A percentile compares a stretch with the other conserved stretches of the same genome.
phyloP scores from a whole-genome alignment of 2,329 filamentous ascomycete species.

The Bertia moriformis region DNA sequence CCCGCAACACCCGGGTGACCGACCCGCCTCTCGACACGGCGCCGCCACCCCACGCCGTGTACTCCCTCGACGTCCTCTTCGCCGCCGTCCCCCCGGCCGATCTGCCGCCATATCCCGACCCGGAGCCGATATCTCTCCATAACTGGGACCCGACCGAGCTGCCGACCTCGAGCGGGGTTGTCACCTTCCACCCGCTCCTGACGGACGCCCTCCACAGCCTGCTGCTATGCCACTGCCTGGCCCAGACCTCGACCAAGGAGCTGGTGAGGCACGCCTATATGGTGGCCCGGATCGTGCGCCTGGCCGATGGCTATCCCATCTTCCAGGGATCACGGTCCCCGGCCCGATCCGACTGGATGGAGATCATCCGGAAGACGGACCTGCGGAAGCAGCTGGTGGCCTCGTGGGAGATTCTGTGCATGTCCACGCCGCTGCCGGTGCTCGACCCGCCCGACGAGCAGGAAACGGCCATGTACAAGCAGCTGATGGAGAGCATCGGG shows the following conservation, averaged over 20 bases:
- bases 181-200: slow-evolving; percentile 72
- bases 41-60: slow-evolving; percentile 20
- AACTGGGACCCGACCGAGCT: slow-evolving; percentile 38
- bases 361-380: slow-evolving; percentile 50
- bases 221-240: slow-evolving; percentile 63
- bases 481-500: slow-evolving; percentile 15
- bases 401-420: slow-evolving; percentile 60
- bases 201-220: slow-evolving; percentile 66
- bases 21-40: slow-evolving; percentile 7
- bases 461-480: slow-evolving; percentile 9
- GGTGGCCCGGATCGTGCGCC: slow-evolving; percentile 58
- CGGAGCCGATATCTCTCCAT: too few species aligned
- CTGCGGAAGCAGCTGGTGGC: slow-evolving; percentile 55
- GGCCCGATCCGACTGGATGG: slow-evolving; percentile 66
- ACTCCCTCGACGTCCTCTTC: slow-evolving; percentile 44
- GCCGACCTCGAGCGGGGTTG: too few species aligned
- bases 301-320: slow-evolving; percentile 68
- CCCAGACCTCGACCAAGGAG: slow-evolving; percentile 67
- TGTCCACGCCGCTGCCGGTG: slow-evolving; percentile 35
- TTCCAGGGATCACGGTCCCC: slow-evolving; percentile 61
- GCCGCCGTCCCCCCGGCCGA: slow-evolving; percentile 48
- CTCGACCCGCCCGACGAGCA: too few species aligned
- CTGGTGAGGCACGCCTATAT: slow-evolving; percentile 69
- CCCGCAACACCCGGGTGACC: slow-evolving; percentile 22
- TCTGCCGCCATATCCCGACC: slow-evolving; percentile 33